These are phyloP conservation scores for Neurospora crassa DNA, from an alignment of 2,329 filamentous ascomycete genomes.

Conservation along the genomic window DNA sequence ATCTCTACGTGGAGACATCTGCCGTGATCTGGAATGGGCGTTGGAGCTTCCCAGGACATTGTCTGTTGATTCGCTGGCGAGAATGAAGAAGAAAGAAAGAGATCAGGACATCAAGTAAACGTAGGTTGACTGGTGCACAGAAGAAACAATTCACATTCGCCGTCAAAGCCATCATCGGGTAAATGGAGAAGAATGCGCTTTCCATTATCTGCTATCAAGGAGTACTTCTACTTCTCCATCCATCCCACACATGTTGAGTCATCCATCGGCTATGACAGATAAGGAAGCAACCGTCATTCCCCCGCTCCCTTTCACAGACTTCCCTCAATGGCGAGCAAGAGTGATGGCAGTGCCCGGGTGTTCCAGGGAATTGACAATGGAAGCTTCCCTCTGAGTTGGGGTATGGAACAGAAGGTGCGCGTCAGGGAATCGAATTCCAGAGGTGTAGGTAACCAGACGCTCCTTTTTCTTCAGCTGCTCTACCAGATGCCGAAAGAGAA, in stretches of 20 bases:
- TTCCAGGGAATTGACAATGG: background rate
- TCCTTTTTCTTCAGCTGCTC: background rate
- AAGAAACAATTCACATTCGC: background rate
- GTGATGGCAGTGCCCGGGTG: background rate
- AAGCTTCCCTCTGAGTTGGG: background rate
- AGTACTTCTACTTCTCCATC: background rate
- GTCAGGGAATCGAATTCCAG: background rate
- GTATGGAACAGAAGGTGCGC: background rate
- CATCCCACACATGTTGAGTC: too few species aligned
- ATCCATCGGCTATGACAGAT: too few species aligned
- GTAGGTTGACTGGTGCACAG: background rate
- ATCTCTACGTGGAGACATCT: background rate
- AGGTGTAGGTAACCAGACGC: background rate
- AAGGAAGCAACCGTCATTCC: background rate
- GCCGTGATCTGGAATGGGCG: too few species aligned
- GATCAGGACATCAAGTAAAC: background rate
- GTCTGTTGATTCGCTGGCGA: background rate
- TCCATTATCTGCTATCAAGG: background rate
- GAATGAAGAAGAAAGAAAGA: accelerated
- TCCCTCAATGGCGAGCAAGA: background rate
- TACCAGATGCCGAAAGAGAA: background rate
- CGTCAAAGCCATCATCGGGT: too few species aligned
- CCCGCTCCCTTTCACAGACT: background rate
- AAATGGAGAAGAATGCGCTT: background rate
- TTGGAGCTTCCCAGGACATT: background rate